Evolutionary conservation across 2,329 filamentous ascomycete genomes (phyloP).

Genomic region (Penicillium sclerotigenum): DNA sequence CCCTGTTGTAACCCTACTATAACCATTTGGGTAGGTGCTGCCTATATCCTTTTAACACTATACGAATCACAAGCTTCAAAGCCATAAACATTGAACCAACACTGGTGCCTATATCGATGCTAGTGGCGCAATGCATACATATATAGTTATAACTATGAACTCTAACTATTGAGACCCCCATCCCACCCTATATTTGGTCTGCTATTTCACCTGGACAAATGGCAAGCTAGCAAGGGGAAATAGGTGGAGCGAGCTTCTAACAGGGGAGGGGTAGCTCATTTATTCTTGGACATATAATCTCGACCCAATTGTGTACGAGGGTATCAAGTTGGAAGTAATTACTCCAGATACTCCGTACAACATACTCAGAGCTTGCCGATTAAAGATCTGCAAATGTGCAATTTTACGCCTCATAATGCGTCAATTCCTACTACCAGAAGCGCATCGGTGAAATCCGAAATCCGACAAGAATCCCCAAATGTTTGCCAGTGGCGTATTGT

Average conservation of each 20-base stretch:
- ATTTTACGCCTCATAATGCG: neutral
- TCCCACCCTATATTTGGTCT: neutral
- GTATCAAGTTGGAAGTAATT: neutral
- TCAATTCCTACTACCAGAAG: neutral
- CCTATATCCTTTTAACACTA: neutral
- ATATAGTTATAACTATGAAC: neutral
- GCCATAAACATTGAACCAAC: neutral
- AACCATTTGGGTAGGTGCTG: neutral
- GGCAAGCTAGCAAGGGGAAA: neutral
- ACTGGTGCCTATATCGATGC: neutral
- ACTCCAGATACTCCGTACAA: neutral
- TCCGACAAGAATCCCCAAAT: neutral
- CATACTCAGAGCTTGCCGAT: neutral
- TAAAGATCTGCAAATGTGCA: neutral
- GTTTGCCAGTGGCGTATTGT: conserved; percentile 6
- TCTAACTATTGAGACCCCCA: neutral
- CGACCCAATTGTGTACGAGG: neutral
- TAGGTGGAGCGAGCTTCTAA: neutral
- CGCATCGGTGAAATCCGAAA: neutral
- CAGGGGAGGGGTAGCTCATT: neutral
- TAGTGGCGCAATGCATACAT: neutral
- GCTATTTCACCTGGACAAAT: conserved; percentile 1
- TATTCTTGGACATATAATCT: neutral
- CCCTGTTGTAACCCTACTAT: neutral
- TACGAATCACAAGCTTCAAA: neutral